A percentile compares a stretch with the other conserved stretches of the same genome.
Evolutionary conservation across 306 rosid genomes (phyloP).

Genomic region (Senna tora): DNA sequence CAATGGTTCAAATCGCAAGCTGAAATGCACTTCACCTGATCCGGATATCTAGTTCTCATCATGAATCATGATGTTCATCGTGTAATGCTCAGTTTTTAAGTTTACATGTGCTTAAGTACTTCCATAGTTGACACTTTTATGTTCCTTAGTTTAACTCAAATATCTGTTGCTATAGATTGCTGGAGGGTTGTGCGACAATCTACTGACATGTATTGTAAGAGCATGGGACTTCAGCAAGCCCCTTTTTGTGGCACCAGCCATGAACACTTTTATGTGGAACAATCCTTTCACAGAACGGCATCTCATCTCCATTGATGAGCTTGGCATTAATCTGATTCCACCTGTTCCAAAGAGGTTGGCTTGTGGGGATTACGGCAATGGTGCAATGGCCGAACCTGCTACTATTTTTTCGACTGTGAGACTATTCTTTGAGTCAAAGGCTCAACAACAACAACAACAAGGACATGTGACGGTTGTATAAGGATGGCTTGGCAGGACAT

Average conservation of each 20-base stretch:
- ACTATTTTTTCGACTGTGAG: slow-evolving; percentile 83
- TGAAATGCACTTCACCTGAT: no score
- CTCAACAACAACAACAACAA: no score
- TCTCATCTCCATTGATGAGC: slow-evolving; percentile 61
- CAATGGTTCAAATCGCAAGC: no score
- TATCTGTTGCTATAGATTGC: slow-evolving; percentile 60
- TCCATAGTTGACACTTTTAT: background rate
- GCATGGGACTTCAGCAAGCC: slow-evolving; percentile 90
- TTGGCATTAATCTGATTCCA: slow-evolving; percentile 70
- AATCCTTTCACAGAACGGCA: slow-evolving; percentile 77
- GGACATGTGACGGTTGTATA: slow-evolving; percentile 32
- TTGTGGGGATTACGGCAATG: slow-evolving; percentile 81
- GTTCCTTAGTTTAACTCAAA: slow-evolving; percentile 10
- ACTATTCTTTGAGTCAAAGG: slow-evolving; percentile 66
- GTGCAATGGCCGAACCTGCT: slow-evolving; percentile 97
- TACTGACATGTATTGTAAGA: slow-evolving; percentile 75
- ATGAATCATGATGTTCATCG: background rate
- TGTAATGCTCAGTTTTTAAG: slow-evolving; percentile 19
- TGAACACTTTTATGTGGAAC: slow-evolving; percentile 75
- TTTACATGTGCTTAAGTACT: slow-evolving; percentile 15
- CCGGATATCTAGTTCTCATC: no score
- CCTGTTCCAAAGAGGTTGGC: slow-evolving; percentile 82
- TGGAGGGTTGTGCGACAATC: slow-evolving; percentile 80
- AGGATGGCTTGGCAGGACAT: slow-evolving; percentile 29
- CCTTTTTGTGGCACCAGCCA: slow-evolving; percentile 81